Conservation (phyloP, 768 basidiomycete genomes). For the Tulasnella sp. region DNA sequence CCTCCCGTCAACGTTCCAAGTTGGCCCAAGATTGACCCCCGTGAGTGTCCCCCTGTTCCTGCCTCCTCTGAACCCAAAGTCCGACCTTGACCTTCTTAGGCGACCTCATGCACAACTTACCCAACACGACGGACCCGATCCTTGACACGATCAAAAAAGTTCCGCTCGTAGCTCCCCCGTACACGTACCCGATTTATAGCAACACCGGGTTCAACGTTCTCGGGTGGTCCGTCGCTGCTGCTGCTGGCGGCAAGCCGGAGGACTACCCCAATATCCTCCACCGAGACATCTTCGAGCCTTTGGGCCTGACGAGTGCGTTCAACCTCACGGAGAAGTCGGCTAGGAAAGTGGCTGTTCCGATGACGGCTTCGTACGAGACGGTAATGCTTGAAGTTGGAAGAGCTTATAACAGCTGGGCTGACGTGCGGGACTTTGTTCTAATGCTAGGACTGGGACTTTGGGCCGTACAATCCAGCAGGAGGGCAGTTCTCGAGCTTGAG, state of each 20-base stretch:
- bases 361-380: background rate
- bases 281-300: slow-evolving; percentile 39
- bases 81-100: background rate
- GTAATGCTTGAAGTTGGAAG: background rate
- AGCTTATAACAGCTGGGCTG: background rate
- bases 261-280: slow-evolving; percentile 36
- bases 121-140: background rate
- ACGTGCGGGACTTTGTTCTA: background rate
- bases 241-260: background rate
- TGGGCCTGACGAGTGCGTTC: slow-evolving; percentile 21
- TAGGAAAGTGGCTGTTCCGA: background rate
- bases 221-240: slow-evolving; percentile 29
- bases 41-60: background rate
- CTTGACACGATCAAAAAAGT: slow-evolving; percentile 23
- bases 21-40: slow-evolving; percentile 31
- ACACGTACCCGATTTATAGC: slow-evolving; percentile 34
- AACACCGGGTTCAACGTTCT: slow-evolving; percentile 29
- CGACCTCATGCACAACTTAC: background rate
- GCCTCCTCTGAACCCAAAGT: background rate
- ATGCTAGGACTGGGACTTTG: slow-evolving; percentile 31
- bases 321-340: background rate
- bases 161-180: slow-evolving; percentile 34
- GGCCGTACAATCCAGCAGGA: slow-evolving; percentile 32
- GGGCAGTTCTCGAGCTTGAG: slow-evolving; percentile 42
- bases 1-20: slow-evolving; percentile 25